Conservation (phyloP, 805 yeast species). For the Wickerhamomyces queroliae region DNA sequence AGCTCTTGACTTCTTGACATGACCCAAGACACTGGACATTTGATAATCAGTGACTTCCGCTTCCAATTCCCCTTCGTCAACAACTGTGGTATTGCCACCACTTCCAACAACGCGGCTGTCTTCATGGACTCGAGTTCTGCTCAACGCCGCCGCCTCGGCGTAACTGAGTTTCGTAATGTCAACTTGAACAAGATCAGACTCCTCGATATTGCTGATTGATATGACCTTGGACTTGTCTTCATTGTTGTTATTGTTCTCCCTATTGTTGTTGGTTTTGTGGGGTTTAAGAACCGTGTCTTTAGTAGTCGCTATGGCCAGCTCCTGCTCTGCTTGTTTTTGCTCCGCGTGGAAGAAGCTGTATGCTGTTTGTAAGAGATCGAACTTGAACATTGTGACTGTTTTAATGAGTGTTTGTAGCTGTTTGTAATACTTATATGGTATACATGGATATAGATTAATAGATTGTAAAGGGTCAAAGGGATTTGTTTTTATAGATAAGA, state of each 20-base stretch:
- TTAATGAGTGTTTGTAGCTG: neutral
- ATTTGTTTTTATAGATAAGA: too few species aligned
- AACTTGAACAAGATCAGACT: neutral
- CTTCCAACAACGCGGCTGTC: neutral
- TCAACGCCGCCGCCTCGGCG: neutral
- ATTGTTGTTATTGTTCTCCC: neutral
- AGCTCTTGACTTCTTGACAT: neutral
- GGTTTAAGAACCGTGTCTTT: neutral
- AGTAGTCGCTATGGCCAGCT: neutral
- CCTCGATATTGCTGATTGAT: neutral
- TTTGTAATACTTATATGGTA: too few species aligned
- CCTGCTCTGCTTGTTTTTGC: too few species aligned
- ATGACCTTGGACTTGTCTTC: neutral
- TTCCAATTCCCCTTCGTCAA: conserved; percentile 13
- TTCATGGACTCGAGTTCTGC: neutral
- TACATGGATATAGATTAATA: neutral
- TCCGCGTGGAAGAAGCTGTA: neutral
- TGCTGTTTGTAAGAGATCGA: neutral
- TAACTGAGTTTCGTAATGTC: neutral
- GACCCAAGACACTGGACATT: conserved; percentile 12
- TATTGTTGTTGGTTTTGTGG: neutral
- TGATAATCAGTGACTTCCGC: conserved; percentile 14
- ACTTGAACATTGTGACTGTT: neutral
- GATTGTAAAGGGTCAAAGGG: too few species aligned
- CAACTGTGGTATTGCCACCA: conserved; percentile 2